These are phyloP conservation scores for Gnaphalium uliginosum DNA, from an alignment of 129 eudicot genomes.

Conservation along the genomic window DNA sequence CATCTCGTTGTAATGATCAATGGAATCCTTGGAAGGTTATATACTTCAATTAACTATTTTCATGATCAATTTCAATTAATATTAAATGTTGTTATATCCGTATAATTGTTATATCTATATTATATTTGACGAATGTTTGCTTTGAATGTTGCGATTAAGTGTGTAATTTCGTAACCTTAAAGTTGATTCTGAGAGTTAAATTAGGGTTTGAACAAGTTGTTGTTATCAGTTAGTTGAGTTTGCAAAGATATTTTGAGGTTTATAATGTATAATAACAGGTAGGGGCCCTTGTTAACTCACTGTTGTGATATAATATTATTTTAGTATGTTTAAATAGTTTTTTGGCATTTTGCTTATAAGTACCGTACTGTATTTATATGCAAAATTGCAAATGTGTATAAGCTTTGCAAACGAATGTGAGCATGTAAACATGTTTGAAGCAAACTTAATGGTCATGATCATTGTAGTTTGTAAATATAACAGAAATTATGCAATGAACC, in stretches of 20 bases:
- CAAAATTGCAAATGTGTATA: neutral
- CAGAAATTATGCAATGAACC: neutral
- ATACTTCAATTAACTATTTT: neutral
- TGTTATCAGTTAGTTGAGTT: constrained; percentile 13
- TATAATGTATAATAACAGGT: neutral
- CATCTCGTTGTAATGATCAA: constrained; percentile 95
- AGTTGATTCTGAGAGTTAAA: neutral
- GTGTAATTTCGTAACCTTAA: neutral
- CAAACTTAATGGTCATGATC: neutral
- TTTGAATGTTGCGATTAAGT: neutral
- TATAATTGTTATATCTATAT: neutral
- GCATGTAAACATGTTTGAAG: constrained; percentile 6
- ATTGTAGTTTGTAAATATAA: neutral
- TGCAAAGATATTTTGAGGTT: constrained; percentile 18
- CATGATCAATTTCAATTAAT: no score
- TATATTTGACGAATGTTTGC: constrained; percentile 15
- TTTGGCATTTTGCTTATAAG: neutral
- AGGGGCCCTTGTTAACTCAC: no score
- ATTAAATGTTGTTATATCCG: neutral
- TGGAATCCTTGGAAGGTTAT: constrained; percentile 90
- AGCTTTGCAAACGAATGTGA: neutral
- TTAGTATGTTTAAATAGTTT: neutral
- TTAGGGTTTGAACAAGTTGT: constrained; percentile 29
- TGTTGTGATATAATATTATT: no score
- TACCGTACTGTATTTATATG: neutral